Evolutionary conservation across 768 basidiomycete species (phyloP), one percentile per base, ranked within the genome.

Genomic region (Infundibulicybe gibba): DNA sequence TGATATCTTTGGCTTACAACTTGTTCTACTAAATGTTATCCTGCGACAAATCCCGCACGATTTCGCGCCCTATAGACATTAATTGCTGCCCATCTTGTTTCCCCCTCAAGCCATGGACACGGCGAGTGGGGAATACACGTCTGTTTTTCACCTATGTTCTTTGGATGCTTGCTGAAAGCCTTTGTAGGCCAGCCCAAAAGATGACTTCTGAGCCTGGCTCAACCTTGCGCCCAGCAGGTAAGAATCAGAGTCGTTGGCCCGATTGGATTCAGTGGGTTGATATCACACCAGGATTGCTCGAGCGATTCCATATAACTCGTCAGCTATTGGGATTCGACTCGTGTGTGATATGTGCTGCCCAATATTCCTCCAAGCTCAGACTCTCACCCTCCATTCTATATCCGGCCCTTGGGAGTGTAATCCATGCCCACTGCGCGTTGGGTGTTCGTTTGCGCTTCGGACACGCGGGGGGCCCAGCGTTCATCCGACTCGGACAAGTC

Each of bases 261-360:
- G 15, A 11, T 5, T n/a, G 33, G 34, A 5, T 41, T 20, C 32
- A 41, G 31, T 51, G 44, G 52, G 34, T 14, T 21, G 33, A 16
- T 46, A 15, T 20, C 6, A 33, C 31, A 17, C 15, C 49, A 72
- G 71, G 69, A 31, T 47, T 64, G 16, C 32, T 71, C 12, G 71
- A 71, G 45, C 53, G 61, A n/a, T 71, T 48, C 43, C 63, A 67
- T 49, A 54, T 65, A 30, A 54, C 61, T 1, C 61, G 67, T 10
- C 56, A 65, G 45, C 54, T 55, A 31, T 50, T 70, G 14, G 61
- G 57, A 2, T 44, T 69, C 9, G 66, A 69, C 50, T 57, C 61
- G 14, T 66, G 68, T 40, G 63, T 71, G 19, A 51, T 65, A 38
- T 57, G 56, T 14, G 43, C 64, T 14, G 69, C 65, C 32, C 55